phyloP scores from a whole-genome alignment of 1,139 yeast species.

The Saccharomyces hybrid region DNA sequence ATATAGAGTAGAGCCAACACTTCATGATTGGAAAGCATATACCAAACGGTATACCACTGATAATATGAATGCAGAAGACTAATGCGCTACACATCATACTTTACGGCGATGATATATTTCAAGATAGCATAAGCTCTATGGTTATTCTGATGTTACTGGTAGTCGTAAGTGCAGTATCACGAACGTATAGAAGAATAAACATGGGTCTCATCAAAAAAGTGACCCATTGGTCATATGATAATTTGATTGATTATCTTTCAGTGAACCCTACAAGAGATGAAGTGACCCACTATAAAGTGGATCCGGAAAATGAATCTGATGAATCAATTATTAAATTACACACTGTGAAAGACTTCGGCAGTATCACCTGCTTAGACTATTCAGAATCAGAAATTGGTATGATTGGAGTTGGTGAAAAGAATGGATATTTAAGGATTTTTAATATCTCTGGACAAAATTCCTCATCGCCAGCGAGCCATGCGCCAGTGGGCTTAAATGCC shows the following conservation, averaged over 20 bases:
- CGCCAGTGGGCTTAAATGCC: neutral
- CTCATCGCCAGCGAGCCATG: neutral
- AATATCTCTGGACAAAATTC: conserved; percentile 38
- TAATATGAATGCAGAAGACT: no score
- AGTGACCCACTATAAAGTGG: conserved; percentile 31
- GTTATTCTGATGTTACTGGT: neutral
- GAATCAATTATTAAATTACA: conserved; percentile 41
- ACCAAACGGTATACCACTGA: no score
- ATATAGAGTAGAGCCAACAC: neutral
- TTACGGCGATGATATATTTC: neutral
- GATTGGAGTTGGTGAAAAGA: conserved; percentile 65
- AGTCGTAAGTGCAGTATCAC: neutral
- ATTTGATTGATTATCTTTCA: conserved; percentile 28
- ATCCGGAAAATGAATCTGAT: conserved; percentile 32
- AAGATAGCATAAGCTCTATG: neutral
- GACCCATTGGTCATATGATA: conserved; percentile 27
- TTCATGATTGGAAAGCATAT: neutral
- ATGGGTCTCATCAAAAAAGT: conserved; percentile 31
- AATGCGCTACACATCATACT: neutral
- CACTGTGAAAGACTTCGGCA: conserved; percentile 59
- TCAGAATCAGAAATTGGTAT: conserved; percentile 51
- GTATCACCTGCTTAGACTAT: conserved; percentile 64
- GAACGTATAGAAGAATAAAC: neutral
- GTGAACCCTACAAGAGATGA: conserved; percentile 34
- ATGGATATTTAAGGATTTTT: conserved; percentile 59